Evolutionary conservation across 2,329 filamentous ascomycete genomes (phyloP).

Genomic region (Rhinocladiella similis): DNA sequence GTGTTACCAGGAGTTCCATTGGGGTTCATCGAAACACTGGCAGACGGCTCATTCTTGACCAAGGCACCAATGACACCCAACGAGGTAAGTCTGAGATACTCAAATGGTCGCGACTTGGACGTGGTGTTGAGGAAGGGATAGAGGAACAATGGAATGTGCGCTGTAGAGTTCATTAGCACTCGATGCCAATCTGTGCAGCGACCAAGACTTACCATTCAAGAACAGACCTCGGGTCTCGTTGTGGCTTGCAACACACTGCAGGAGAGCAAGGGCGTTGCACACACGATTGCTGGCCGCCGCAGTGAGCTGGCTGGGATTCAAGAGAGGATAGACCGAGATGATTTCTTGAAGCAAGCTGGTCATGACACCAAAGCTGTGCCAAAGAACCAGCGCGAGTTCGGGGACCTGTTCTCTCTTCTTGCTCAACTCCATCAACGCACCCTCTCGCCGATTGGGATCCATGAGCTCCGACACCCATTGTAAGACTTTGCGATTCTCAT

Average conservation of each 20-base stretch:
- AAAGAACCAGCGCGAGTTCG: conserved; percentile 90
- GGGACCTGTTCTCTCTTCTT: conserved; percentile 99
- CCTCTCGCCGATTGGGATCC: conserved; percentile 82
- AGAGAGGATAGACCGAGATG: conserved; percentile 94
- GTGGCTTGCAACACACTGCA: conserved; percentile 96
- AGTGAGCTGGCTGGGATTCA: conserved; percentile 95
- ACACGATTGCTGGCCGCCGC: conserved; percentile 96
- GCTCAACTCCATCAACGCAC: conserved; percentile 89
- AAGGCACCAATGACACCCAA: conserved; percentile 94
- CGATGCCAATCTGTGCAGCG: background rate
- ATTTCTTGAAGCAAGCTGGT: conserved; percentile 96
- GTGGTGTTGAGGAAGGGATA: conserved; percentile 99
- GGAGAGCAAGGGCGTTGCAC: conserved; percentile 90
- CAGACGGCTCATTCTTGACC: conserved; percentile 80
- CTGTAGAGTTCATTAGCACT: conserved; percentile 49
- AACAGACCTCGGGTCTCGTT: conserved; percentile 94
- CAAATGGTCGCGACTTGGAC: conserved; percentile 94
- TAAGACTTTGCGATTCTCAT: conserved; percentile 91
- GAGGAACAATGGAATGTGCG: conserved; percentile 94
- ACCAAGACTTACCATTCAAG: conserved; percentile 68
- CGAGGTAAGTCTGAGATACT: conserved; percentile 93
- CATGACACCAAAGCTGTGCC: conserved; percentile 99
- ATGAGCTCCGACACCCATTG: conserved; percentile 89
- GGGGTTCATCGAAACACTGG: conserved; percentile 25
- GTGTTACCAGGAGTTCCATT: conserved; percentile 21